These are phyloP conservation scores for Plectranthus barbatus DNA, from an alignment of 257 asterid species.

Conservation along the genomic window DNA sequence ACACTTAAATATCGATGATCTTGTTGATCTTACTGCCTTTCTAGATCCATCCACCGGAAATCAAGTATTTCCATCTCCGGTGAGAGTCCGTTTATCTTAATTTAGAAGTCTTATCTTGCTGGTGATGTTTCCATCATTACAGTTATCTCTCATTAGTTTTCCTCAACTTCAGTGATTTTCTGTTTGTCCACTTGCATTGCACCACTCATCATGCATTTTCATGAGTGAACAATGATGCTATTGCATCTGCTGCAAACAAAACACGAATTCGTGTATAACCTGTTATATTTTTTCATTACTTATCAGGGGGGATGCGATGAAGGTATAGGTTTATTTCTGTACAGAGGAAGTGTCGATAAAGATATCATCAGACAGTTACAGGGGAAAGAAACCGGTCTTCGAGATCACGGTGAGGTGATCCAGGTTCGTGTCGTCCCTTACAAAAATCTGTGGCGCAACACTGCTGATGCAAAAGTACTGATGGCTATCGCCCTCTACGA, in stretches of 20 bases:
- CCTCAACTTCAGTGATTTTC: too few species aligned
- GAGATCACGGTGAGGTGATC: constrained; percentile 83
- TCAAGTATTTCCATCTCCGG: constrained; percentile 75
- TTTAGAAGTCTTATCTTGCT: not conserved
- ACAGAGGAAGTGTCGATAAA: constrained; percentile 58
- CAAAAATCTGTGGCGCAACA: constrained; percentile 59
- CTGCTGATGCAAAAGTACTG: constrained; percentile 82
- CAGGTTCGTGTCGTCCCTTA: constrained; percentile 77
- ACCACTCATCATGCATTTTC: too few species aligned
- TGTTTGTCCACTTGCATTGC: too few species aligned
- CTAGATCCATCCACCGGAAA: constrained; percentile 69
- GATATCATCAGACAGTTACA: constrained; percentile 52
- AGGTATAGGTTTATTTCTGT: constrained; percentile 62
- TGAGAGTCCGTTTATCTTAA: constrained; percentile 11
- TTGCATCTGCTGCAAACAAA: too few species aligned
- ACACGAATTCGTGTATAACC: too few species aligned
- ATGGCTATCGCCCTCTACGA: constrained; percentile 74
- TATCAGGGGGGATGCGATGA: constrained; percentile 88
- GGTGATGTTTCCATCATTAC: too few species aligned
- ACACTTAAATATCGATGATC: constrained; percentile 50
- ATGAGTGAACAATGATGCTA: not conserved
- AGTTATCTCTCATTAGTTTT: too few species aligned
- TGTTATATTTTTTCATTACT: not conserved
- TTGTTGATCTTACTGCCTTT: constrained; percentile 76
- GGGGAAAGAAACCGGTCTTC: constrained; percentile 75